Percentiles rank a stretch among this genome's conserved stretches.
Conservation (phyloP, 345 rosid genomes). For the Gossypium herbaceum region DNA sequence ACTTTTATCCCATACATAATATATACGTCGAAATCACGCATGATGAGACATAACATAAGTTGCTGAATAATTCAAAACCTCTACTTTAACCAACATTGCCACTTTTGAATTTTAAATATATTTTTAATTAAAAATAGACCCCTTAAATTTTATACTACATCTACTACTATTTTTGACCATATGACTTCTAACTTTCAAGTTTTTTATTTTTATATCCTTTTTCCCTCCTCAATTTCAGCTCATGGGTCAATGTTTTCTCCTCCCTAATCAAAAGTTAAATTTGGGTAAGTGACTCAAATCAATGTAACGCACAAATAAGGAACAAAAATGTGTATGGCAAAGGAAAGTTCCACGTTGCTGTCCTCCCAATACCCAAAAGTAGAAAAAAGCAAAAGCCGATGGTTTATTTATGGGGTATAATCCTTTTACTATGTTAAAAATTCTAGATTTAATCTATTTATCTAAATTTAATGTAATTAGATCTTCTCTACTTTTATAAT, state of each 20-base stretch:
- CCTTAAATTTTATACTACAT: background rate
- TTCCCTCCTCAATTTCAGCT: slow-evolving; percentile 11
- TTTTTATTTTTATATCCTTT: background rate
- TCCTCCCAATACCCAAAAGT: background rate
- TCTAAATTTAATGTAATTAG: background rate
- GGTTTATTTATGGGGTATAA: background rate
- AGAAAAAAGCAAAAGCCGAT: slow-evolving; percentile 8
- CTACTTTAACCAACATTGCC: too few relatives aligned
- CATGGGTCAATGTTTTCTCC: slow-evolving; percentile 19
- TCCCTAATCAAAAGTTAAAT: background rate
- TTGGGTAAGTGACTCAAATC: background rate
- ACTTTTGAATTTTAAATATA: too few relatives aligned
- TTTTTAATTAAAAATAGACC: too few relatives aligned
- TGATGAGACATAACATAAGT: too few relatives aligned
- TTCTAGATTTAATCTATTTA: too few relatives aligned
- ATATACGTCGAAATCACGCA: too few relatives aligned
- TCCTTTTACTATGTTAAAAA: background rate
- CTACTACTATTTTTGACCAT: background rate
- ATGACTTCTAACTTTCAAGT: background rate
- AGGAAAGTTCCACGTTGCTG: slow-evolving; percentile 10
- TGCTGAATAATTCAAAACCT: too few relatives aligned
- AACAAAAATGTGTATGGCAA: background rate
- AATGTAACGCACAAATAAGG: background rate
- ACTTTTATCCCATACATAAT: too few relatives aligned
- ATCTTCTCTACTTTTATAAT: too few relatives aligned